A percentile compares a stretch with the other conserved stretches of the same genome.
phyloP scores from a whole-genome alignment of 495 filamentous ascomycete species.

The Daldinia caldariorum region DNA sequence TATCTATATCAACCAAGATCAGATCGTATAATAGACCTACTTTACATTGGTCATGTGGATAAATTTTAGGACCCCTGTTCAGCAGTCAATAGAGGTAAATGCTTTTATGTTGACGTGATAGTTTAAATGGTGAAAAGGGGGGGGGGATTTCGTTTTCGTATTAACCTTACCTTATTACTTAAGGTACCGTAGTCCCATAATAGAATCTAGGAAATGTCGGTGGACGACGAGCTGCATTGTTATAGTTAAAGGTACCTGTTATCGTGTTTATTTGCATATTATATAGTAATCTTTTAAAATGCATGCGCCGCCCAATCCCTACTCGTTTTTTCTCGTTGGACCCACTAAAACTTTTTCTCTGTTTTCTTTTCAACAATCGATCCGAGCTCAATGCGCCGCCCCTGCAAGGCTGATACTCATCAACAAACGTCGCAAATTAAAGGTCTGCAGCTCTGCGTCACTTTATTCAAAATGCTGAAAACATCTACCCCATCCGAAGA shows the following conservation, averaged over 20 bases:
- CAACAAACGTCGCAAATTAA: background rate
- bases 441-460: background rate
- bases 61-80: too few species aligned
- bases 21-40: too few species aligned
- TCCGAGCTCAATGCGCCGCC: background rate
- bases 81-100: too few species aligned
- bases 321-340: background rate
- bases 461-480: conserved; percentile 45
- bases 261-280: background rate
- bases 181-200: too few species aligned
- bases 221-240: too few species aligned
- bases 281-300: background rate
- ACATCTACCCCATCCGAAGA: conserved; percentile 43
- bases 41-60: too few species aligned
- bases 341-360: conserved; percentile 26
- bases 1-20: too few species aligned
- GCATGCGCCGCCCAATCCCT: background rate
- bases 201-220: too few species aligned
- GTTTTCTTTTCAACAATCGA: conserved; percentile 10
- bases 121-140: background rate
- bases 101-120: too few species aligned
- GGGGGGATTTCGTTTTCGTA: too few species aligned
- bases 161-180: too few species aligned
- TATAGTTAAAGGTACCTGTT: too few species aligned
- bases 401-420: conserved; percentile 14